Base-by-base conservation (phyloP, 2,329 filamentous ascomycete genomes). In the Trichoderma pleuroti region DNA sequence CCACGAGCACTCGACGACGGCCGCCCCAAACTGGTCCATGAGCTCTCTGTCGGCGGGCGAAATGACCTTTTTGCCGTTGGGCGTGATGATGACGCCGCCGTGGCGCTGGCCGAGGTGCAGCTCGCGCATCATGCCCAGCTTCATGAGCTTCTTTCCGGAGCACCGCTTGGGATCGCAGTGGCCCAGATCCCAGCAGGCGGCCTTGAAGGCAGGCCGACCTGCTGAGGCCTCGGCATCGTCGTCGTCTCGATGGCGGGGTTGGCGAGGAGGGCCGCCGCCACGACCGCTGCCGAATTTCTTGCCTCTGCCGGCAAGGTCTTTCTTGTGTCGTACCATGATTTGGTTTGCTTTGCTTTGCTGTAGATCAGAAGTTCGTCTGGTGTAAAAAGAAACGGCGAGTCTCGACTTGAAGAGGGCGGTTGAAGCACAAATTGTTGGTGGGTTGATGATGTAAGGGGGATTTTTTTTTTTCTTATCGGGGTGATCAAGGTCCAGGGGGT, bases 121-220 rank as follows among this genome's bases (percentile, higher is more conserved):
- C 77, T 97, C 93, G 75, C 96, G 91, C 93, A 99, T 98, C 77
- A 98, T 85, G 4, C 95, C 95, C 69, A 97, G 88, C 74, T 91
- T 91, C 88, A 99, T 97, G 39, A 99, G 87, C 73, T 93, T 91
- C 84, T 99, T 99, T 36, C 96, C 96, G 0, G 94, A 98, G 82
- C 96, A 99, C 76, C 95, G 87, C 81, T 98, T 98, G 10, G 95
- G 93, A 78, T 99, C 96, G 84, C 96, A 99, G 84, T 99, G 96
- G 73, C 94, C 95, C 39, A 99, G 86, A 78, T 99, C 96, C 96
- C 96, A 99, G 81, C 95, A 98, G 71, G 95, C 96, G 62, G 96
- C 95, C 82, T 97, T 97, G 87, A 94, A 98, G 26, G 83, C 78
- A 49, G 82, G 90, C 74, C 76, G 87, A 62, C 77, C 72, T 68